Base-by-base conservation (phyloP, 306 rosid genomes). In the Canavalia gladiata region DNA sequence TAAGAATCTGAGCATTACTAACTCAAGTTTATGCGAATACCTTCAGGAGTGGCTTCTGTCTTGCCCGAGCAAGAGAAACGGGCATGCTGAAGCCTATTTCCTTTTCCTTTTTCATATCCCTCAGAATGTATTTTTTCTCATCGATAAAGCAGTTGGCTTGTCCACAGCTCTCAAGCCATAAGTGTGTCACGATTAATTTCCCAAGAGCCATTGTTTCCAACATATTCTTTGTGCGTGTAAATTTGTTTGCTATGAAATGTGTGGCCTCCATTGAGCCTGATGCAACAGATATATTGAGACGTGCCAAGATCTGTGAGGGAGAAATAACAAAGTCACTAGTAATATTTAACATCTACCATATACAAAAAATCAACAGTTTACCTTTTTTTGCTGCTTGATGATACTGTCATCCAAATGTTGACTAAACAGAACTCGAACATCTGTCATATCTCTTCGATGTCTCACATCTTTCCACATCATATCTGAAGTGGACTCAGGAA, bases 41-140 rank as follows among this genome's bases (percentile, higher is more conserved):
- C 93, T 84, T 81, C 49, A 93, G 83, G 76, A 95, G 94, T 55
- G 97, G 94, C 75, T 74, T 84, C 65, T 86, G 86, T 83, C 86
- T 85, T 43, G 99, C 99, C 81, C 57, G 85, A 45, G 91, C 82
- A 84, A 95, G 86, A 39, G 99, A 93, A 64, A 74, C 84, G 13
- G 90, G 91, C 99, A 95, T 93, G 90, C 79, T 86, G 80, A 95
- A 95, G 57, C 98, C 97, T 66, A 92, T 85, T 90, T 93, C 97
- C 88, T 87, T 95, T 83, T 95, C 99, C 87, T 90, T 95, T 83
- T 87, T 93, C 59, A 82, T 75, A 60, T 95, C 99, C 71, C 97
- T 84, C 35, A 95, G 87, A 60, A 95, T 87, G 84, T 89, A 89
- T 10, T 77, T 87, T 83, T 92, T 95, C 89, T 95, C 98, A 11